Evolutionary conservation across 129 eudicot species (phyloP).

Genomic region (Escallonia rubra): DNA sequence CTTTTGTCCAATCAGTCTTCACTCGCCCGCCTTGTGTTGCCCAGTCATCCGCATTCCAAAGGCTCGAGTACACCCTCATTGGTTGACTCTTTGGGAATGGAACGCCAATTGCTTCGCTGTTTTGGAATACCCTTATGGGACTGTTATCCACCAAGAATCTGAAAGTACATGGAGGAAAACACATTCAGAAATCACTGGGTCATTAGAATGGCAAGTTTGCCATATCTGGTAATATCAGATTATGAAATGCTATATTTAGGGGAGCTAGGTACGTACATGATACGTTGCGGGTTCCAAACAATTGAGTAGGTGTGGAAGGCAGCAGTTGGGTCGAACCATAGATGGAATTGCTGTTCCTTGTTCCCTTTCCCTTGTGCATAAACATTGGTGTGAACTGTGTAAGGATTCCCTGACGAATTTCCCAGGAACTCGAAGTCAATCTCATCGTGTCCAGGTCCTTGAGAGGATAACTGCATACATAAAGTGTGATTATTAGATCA

Average conservation of each 20-base stretch:
- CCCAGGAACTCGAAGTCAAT: background rate
- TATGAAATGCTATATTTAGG: no score
- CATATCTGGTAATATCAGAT: no score
- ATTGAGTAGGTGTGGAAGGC: conserved; percentile 6
- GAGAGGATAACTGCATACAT: background rate
- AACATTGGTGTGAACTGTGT: conserved; percentile 78
- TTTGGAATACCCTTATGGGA: conserved; percentile 10
- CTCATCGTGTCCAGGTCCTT: conserved; percentile 4
- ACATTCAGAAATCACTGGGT: background rate
- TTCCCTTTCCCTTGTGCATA: conserved; percentile 66
- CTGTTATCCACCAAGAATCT: conserved; percentile 15
- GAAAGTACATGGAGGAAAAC: background rate
- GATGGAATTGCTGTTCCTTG: conserved; percentile 75
- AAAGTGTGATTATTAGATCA: background rate
- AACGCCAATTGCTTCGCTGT: conserved; percentile 4
- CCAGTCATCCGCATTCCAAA: no score
- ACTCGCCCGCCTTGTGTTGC: no score
- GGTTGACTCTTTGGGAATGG: conserved; percentile 7
- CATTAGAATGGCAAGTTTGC: background rate
- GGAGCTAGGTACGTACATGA: background rate
- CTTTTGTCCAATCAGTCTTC: no score
- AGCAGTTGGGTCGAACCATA: conserved; percentile 80
- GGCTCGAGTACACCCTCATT: background rate
- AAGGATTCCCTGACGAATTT: conserved; percentile 53
- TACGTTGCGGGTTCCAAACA: background rate